Evolutionary conservation across 2,329 filamentous ascomycete genomes (phyloP).

Genomic region (Ceratocystis huliohia): DNA sequence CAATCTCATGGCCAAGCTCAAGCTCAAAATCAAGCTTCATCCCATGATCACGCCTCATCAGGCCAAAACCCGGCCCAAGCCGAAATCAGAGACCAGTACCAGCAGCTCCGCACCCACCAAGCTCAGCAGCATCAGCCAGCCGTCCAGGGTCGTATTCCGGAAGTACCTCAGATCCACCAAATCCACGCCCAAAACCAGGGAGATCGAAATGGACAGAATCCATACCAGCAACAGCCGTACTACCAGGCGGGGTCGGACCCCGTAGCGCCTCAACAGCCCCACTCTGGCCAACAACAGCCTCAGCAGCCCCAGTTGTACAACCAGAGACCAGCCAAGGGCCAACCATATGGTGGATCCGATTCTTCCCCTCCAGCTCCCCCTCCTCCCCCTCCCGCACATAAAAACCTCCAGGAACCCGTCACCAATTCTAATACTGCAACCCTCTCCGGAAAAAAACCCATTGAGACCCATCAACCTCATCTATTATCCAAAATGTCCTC

Average conservation of each 20-base stretch:
- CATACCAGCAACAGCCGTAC: slow-evolving; percentile 2
- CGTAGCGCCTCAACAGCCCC: slow-evolving; percentile 12
- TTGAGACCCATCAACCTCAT: slow-evolving; percentile 14
- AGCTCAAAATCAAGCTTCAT: slow-evolving; percentile 9
- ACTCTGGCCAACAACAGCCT: slow-evolving; percentile 13
- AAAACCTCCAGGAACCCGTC: slow-evolving; percentile 17
- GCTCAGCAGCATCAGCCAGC: background rate
- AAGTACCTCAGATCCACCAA: slow-evolving; percentile 6
- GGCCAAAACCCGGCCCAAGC: slow-evolving; percentile 1
- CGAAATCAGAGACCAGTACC: slow-evolving; percentile 8
- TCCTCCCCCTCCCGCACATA: slow-evolving; percentile 12
- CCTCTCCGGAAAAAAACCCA: slow-evolving; percentile 13
- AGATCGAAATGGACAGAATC: background rate
- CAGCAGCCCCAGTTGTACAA: slow-evolving; percentile 18
- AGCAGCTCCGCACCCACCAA: slow-evolving; percentile 3
- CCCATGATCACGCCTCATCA: slow-evolving; percentile 2
- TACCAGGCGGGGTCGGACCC: slow-evolving; percentile 11
- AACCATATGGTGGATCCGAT: slow-evolving; percentile 20
- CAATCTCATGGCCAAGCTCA: slow-evolving; percentile 5
- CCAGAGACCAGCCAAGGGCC: slow-evolving; percentile 16
- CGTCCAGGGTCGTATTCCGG: slow-evolving; percentile 9
- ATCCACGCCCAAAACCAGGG: slow-evolving; percentile 9
- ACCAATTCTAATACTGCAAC: slow-evolving; percentile 12
- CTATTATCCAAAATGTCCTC: slow-evolving; percentile 28
- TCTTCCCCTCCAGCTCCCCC: slow-evolving; percentile 16